phyloP scores from a whole-genome alignment of 225 moss, liverwort and hornwort genomes.

The Ulota crispa region DNA sequence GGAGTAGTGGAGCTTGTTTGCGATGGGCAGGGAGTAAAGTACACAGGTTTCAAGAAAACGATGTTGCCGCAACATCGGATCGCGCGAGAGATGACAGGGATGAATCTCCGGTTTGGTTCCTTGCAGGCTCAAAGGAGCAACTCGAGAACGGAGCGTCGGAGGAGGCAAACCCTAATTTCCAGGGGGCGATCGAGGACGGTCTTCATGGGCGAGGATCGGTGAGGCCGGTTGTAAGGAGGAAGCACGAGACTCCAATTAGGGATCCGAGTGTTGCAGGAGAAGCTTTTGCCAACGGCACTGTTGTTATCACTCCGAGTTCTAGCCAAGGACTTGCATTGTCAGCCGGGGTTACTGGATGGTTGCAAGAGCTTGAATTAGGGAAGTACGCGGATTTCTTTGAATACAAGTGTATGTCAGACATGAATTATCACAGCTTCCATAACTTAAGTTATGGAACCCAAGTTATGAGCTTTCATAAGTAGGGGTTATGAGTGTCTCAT shows the following conservation, averaged over 20 bases:
- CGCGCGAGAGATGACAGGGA: conserved; percentile 5
- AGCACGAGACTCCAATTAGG: background rate
- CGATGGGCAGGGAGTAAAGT: conserved; percentile 24
- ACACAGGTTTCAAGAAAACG: conserved; percentile 21
- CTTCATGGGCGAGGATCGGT: conserved; percentile 33
- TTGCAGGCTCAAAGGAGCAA: background rate
- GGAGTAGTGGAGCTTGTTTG: conserved; percentile 27
- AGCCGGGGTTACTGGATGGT: conserved; percentile 71
- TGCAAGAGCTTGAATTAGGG: conserved; percentile 71
- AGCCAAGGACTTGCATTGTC: conserved; percentile 9
- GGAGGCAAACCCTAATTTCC: conserved; percentile 44
- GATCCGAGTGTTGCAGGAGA: conserved; percentile 16
- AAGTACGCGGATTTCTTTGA: conserved; percentile 81
- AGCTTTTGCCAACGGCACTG: conserved; percentile 17
- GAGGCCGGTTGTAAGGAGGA: conserved; percentile 30
- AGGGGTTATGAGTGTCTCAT: no score
- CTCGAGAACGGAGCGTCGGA: background rate
- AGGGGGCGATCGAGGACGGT: conserved; percentile 59
- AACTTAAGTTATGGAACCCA: no score
- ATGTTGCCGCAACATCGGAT: background rate
- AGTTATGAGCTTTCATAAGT: no score
- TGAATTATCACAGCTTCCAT: no score
- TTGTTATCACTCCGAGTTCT: background rate
- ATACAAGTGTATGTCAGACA: no score
- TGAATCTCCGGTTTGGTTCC: conserved; percentile 15